These are phyloP conservation scores for Curvularia eragrostidis DNA, from an alignment of 2,329 filamentous ascomycete species.

Conservation along the genomic window DNA sequence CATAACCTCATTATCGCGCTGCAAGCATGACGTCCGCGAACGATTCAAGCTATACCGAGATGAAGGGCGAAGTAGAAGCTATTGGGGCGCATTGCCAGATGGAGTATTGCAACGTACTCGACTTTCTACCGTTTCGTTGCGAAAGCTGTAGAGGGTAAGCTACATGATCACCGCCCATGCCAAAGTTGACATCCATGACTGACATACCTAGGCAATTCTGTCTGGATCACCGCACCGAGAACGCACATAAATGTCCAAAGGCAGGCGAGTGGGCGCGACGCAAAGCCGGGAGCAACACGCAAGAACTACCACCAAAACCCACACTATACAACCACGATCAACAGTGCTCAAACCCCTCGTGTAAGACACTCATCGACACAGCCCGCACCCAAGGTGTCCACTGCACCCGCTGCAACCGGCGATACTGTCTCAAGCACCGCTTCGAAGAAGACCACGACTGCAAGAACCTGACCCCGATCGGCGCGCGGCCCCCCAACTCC, in stretches of 20 bases:
- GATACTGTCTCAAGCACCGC: constrained; percentile 80
- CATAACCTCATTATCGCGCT: background rate
- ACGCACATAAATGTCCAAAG: constrained; percentile 72
- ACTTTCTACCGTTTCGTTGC: constrained; percentile 94
- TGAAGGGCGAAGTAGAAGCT: constrained; percentile 77
- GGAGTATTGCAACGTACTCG: constrained; percentile 89
- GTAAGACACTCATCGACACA: constrained; percentile 75
- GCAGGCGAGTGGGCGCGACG: constrained; percentile 65
- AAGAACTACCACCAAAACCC: constrained; percentile 54
- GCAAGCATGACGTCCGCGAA: constrained; percentile 29
- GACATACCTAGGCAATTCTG: constrained; percentile 72
- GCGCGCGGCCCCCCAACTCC: constrained; percentile 55
- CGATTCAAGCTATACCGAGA: constrained; percentile 67
- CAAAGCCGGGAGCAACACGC: constrained; percentile 52
- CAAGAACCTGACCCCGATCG: constrained; percentile 66
- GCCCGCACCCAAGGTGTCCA: constrained; percentile 64
- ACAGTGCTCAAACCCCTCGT: constrained; percentile 70
- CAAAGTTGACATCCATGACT: constrained; percentile 6
- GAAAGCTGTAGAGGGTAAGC: constrained; percentile 75
- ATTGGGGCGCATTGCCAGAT: constrained; percentile 92
- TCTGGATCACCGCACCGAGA: constrained; percentile 90
- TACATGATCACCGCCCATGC: background rate
- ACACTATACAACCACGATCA: constrained; percentile 68
- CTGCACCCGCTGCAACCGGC: constrained; percentile 73
- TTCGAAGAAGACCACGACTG: constrained; percentile 85